These are phyloP conservation scores for Phytopythium mirpurense DNA, from an alignment of 352 stramenopile species.

Conservation along the genomic window DNA sequence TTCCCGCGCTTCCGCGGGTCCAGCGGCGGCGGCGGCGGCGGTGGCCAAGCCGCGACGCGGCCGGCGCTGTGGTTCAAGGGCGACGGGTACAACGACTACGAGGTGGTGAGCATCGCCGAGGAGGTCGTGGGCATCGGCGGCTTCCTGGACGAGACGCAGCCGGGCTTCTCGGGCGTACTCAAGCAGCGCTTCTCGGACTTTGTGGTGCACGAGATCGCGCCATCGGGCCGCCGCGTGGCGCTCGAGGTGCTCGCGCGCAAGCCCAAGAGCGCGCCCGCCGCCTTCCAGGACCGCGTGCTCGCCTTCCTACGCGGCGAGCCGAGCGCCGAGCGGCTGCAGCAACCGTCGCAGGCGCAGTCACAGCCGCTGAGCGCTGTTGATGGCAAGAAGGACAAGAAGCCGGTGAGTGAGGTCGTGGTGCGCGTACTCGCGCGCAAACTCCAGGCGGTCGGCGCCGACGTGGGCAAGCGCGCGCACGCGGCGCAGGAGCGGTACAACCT, in stretches of 20 bases:
- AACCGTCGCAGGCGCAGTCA: too few species aligned
- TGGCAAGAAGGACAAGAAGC: neutral
- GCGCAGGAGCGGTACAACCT: constrained; percentile 47
- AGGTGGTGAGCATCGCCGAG: constrained; percentile 55
- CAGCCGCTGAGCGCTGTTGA: too few species aligned
- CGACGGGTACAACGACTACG: constrained; percentile 62
- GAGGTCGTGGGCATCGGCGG: constrained; percentile 53
- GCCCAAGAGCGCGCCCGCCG: constrained; percentile 21
- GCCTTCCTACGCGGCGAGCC: constrained; percentile 13
- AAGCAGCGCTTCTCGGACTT: constrained; percentile 87
- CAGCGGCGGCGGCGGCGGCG: constrained; percentile 1
- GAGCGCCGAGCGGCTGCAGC: too few species aligned
- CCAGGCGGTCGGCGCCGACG: constrained; percentile 12
- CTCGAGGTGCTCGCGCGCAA: constrained; percentile 32
- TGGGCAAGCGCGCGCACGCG: constrained; percentile 16
- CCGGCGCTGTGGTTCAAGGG: constrained; percentile 42
- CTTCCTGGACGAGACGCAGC: constrained; percentile 28
- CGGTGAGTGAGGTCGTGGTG: constrained; percentile 8
- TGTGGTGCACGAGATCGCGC: constrained; percentile 69
- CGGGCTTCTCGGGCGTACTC: constrained; percentile 59
- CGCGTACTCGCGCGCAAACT: constrained; percentile 21
- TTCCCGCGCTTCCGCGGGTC: constrained; percentile 11
- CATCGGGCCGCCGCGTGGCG: constrained; percentile 20
- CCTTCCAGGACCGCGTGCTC: constrained; percentile 36
- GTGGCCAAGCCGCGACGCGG: constrained; percentile 6